Evolutionary conservation across 179 eudicot species (phyloP), one percentile per base, ranked within the genome.

Genomic region (Beta lomatogona): DNA sequence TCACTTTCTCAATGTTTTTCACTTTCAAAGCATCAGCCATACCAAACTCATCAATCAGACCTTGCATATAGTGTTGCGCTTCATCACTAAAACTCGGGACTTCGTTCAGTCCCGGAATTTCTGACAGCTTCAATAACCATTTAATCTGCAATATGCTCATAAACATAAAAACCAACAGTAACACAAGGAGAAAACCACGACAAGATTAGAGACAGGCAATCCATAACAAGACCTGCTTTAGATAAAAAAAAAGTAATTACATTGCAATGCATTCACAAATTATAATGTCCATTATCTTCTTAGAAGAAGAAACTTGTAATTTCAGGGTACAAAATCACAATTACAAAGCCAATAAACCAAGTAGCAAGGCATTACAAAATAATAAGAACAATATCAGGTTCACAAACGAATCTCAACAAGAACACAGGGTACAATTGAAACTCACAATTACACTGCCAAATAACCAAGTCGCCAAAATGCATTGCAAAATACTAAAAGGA

Each of bases 61-160:
- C 86, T 82, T 87, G 89, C 84, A 96, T 82, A 88, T 53, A 91
- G 64, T 88, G 79, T 74, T 86, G 68, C 21, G 97, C 92, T 79
- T 91, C 94, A 58, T 75, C 81, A 82, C 91, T 91, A 78, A 96
- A 96, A 72, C 86, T 83, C 44, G 98, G 99, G 65, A 96, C 97
- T 85, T 96, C 98, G 36, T 80, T 57, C n/a, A 96, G 84, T 84
- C 90, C 90, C 58, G 94, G 89, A 83, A 94, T 90, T 85, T 88
- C 84, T 55, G 98, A 93, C 81, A 96, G 87, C 89, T 88, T 94
- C 79, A 91, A 52, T 89, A 96, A 82, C 99, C 99, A 96, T 75
- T 91, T 87, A 86, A 96, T 86, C 98, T 96, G 84, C 77, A 84
- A 18, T 55, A 69, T 15, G 72, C 69, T 36, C 31, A 31, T 28